Evolutionary conservation across 148 eudicot genomes (phyloP), one percentile per base, ranked within the genome.

Genomic region (Silene latifolia): DNA sequence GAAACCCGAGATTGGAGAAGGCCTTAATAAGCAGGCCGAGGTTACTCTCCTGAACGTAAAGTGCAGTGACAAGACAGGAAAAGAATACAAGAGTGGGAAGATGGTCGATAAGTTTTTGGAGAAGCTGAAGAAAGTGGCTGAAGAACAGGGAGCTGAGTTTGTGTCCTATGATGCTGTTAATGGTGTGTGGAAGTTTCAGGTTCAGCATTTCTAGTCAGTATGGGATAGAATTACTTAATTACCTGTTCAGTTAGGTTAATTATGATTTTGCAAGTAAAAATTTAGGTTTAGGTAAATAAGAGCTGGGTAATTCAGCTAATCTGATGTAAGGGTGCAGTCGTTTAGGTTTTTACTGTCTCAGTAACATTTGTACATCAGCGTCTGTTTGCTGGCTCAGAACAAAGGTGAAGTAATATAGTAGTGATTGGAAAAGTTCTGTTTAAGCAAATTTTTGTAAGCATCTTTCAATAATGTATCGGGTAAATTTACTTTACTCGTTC

Each of bases 21-120:
- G 96, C 80, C 90, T 90, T 51, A 92, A 90, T 80, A 88, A 89
- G 78, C 74, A 85, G 0, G 98, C 98, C 39, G 89, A 83, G 83
- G 83, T 90, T 18, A 87, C 93, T 64, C 88, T 92, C 14, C 79
- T 85, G 24, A 88, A 89, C 48, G 72, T 92, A 61, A 88, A 81
- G 67, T 88, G 89, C 67, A 44, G 67, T 32, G 83, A 85, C 65
- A 88, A 81, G 81, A 88, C 88, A 0, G 93, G 95, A 18, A 74
- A 76, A 57, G 72, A 71, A 21, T 81, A 81, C 67, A 63, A 23
- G 0, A 77, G 81, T 23, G 88, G 87, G 54, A 85, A 83, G 24
- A 74, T 68, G 77, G 86, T 86, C 61, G 81, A 87, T 24, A 88
- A 80, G 19, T 87, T 79, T 78, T 72, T 17, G n/a, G 83, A 84